A percentile compares a stretch with the other conserved stretches of the same genome.
Evolutionary conservation across 2,329 filamentous ascomycete species (phyloP).

Genomic region (Didymella segeticola): DNA sequence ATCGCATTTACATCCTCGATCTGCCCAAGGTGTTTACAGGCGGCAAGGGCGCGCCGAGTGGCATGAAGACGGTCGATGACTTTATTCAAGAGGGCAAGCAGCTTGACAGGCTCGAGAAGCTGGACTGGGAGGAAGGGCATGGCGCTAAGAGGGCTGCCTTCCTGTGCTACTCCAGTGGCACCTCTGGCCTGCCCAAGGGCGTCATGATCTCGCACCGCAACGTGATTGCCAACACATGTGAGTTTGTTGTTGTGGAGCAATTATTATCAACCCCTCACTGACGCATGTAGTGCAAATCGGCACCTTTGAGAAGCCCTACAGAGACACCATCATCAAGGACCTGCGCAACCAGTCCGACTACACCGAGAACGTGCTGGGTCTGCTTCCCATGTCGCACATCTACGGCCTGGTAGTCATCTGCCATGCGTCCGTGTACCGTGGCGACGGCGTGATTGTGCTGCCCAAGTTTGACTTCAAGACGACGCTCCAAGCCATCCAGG

Average conservation of each 20-base stretch:
- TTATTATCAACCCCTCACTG: neutral
- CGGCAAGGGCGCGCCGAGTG: slow-evolving; percentile 53
- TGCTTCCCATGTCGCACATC: slow-evolving; percentile 84
- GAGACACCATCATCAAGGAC: slow-evolving; percentile 50
- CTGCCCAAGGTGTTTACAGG: slow-evolving; percentile 64
- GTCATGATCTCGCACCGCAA: slow-evolving; percentile 84
- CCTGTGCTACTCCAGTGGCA: slow-evolving; percentile 81
- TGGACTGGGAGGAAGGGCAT: slow-evolving; percentile 69
- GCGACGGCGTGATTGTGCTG: slow-evolving; percentile 75
- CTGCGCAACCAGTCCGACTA: slow-evolving; percentile 50
- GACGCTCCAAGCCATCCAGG: slow-evolving; percentile 69
- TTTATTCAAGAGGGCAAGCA: slow-evolving; percentile 67
- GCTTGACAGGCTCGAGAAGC: slow-evolving; percentile 60
- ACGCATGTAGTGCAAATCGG: slow-evolving; percentile 61
- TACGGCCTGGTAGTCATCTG: slow-evolving; percentile 77
- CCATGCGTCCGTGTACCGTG: slow-evolving; percentile 70
- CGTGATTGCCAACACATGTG: slow-evolving; percentile 73
- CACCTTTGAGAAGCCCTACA: slow-evolving; percentile 55
- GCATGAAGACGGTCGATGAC: slow-evolving; percentile 70
- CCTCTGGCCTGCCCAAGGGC: slow-evolving; percentile 81
- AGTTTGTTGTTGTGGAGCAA: slow-evolving; percentile 4
- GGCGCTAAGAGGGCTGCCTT: slow-evolving; percentile 74
- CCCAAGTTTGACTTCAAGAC: slow-evolving; percentile 76
- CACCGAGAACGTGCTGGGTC: slow-evolving; percentile 65
- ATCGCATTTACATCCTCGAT: slow-evolving; percentile 73